These are phyloP conservation scores for Aphanomyces stellatus DNA, from an alignment of 352 stramenopile genomes.

Conservation along the genomic window DNA sequence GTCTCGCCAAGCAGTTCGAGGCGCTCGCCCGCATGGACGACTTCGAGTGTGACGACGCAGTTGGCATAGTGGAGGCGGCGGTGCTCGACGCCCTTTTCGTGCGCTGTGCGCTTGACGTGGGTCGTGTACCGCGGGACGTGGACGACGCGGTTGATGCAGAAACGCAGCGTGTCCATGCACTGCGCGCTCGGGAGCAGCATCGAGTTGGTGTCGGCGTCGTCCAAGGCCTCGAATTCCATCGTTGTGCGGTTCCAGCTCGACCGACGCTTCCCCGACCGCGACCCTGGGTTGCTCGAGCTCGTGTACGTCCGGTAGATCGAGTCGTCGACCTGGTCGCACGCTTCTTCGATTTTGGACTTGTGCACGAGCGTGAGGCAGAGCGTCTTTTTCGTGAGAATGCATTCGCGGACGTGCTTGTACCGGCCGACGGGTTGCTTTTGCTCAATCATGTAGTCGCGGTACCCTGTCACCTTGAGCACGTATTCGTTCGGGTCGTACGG, in stretches of 20 bases:
- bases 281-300: not conserved
- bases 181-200: not conserved
- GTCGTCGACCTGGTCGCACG: constrained; percentile 2
- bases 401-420: constrained; percentile 82
- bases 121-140: not conserved
- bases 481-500: constrained; percentile 75
- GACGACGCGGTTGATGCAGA: constrained; percentile 2
- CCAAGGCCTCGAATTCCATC: not conserved
- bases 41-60: constrained; percentile 62
- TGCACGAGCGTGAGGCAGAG: constrained; percentile 76
- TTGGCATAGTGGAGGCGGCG: constrained; percentile 47
- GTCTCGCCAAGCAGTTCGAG: constrained; percentile 52
- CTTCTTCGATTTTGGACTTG: constrained; percentile 78
- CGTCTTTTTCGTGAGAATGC: constrained; percentile 77
- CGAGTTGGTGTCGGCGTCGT: not conserved
- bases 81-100: constrained; percentile 24
- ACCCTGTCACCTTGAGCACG: constrained; percentile 74
- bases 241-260: not conserved
- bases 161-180: constrained; percentile 1
- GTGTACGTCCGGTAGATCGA: constrained; percentile 1
- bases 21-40: constrained; percentile 62
- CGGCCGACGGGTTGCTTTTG: constrained; percentile 66
- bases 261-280: not conserved
- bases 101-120: not conserved
- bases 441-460: constrained; percentile 80